Percentiles rank a stretch among this genome's conserved stretches.
Conservation (phyloP, 345 rosid genomes). For the Cardiospermum halicacabum region DNA sequence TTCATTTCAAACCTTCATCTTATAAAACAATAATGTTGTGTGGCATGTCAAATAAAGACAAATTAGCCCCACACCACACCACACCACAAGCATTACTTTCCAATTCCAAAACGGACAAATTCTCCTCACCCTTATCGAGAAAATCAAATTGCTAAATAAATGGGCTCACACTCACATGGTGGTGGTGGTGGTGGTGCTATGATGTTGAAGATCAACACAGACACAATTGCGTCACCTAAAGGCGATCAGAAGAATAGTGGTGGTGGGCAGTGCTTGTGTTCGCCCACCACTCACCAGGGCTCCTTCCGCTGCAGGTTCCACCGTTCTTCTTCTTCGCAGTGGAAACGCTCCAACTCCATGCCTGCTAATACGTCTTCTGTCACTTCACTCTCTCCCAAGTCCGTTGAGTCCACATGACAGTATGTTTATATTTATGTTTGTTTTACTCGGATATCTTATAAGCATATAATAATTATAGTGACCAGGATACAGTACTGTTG, state of each 20-base stretch:
- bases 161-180: too few relatives aligned
- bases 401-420: constrained; percentile 18
- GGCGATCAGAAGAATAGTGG: constrained; percentile 12
- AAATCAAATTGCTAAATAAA: too few relatives aligned
- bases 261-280: constrained; percentile 54
- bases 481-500: too few relatives aligned
- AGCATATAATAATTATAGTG: too few relatives aligned
- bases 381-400: constrained; percentile 30
- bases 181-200: too few relatives aligned
- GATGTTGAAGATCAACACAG: constrained; percentile 22
- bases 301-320: constrained; percentile 68
- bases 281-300: constrained; percentile 66
- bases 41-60: too few relatives aligned
- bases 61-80: background rate
- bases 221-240: constrained; percentile 25
- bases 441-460: too few relatives aligned
- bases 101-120: background rate
- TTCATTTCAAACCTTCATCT: too few relatives aligned
- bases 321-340: constrained; percentile 34
- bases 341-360: constrained; percentile 60
- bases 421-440: background rate
- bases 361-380: constrained; percentile 25
- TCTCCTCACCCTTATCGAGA: background rate
- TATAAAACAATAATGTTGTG: too few relatives aligned
- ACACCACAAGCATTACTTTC: background rate